A percentile compares a stretch with the other conserved stretches of the same genome.
These are phyloP conservation scores for Gnomoniopsis sp. DNA, from an alignment of 2,329 filamentous ascomycete genomes.

Conservation along the genomic window DNA sequence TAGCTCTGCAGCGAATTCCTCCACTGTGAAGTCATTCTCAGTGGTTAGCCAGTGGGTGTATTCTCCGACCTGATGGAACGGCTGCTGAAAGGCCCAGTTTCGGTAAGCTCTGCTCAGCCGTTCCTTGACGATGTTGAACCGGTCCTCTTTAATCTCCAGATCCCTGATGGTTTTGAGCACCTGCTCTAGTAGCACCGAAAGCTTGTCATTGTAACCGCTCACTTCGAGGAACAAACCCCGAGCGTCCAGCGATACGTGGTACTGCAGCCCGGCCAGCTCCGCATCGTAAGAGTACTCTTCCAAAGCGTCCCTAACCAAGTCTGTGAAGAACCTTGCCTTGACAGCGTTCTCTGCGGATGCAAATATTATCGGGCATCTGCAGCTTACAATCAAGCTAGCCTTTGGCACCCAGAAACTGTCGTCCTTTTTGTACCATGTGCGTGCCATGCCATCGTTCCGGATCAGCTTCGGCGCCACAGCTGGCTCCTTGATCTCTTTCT, in stretches of 20 bases:
- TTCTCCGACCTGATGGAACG: constrained; percentile 83
- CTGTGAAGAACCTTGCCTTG: constrained; percentile 76
- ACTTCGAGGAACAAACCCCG: constrained; percentile 76
- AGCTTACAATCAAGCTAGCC: constrained; percentile 77
- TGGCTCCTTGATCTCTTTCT: constrained; percentile 80
- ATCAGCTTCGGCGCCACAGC: constrained; percentile 74
- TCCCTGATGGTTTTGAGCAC: constrained; percentile 81
- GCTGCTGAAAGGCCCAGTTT: constrained; percentile 85
- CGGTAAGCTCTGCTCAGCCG: constrained; percentile 71
- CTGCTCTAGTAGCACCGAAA: constrained; percentile 85
- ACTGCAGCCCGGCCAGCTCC: constrained; percentile 84
- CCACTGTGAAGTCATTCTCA: constrained; percentile 74
- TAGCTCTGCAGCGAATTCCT: constrained; percentile 76
- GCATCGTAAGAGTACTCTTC: constrained; percentile 96
- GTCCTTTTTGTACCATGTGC: constrained; percentile 98
- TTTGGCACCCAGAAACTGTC: constrained; percentile 98
- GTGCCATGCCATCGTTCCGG: constrained; percentile 74
- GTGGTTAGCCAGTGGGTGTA: constrained; percentile 77
- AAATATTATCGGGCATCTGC: constrained; percentile 76
- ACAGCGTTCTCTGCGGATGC: constrained; percentile 75
- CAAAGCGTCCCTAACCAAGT: constrained; percentile 82
- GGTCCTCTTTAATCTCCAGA: constrained; percentile 77
- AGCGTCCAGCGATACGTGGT: constrained; percentile 69
- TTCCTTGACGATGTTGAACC: constrained; percentile 91
- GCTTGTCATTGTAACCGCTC: constrained; percentile 94